A percentile compares a stretch with the other conserved stretches of the same genome.
phyloP scores from a whole-genome alignment of 805 yeast genomes.

The Metschnikowia bowlesiae region DNA sequence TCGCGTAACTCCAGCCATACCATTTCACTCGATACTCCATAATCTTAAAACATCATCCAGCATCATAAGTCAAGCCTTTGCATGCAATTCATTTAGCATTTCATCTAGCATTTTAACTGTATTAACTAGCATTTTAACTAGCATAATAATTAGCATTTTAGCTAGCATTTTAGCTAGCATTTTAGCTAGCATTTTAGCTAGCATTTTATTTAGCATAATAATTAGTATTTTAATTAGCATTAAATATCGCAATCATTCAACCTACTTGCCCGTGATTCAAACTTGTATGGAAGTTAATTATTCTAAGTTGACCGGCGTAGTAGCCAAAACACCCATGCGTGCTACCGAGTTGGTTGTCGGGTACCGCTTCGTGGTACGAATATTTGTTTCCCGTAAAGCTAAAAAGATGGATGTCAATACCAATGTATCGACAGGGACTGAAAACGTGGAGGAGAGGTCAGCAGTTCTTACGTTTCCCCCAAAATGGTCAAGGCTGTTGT shows the following conservation, averaged over 20 bases:
- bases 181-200: neutral
- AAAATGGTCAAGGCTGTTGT: neutral
- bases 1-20: neutral
- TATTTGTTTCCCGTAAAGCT: constrained; percentile 29
- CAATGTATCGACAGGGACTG: constrained; percentile 30
- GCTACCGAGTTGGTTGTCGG: constrained; percentile 6
- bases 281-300: neutral
- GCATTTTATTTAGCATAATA: no score
- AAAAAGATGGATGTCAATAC: constrained; percentile 29
- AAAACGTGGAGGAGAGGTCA: constrained; percentile 25
- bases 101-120: no score
- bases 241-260: neutral
- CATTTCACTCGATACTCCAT: neutral
- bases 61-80: neutral
- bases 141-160: no score
- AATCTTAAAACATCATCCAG: neutral
- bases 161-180: no score
- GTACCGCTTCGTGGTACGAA: constrained; percentile 18
- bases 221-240: neutral
- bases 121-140: no score
- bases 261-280: neutral
- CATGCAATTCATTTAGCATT: neutral
- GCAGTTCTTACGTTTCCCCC: neutral
- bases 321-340: constrained; percentile 4
- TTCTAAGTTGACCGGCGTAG: neutral